Base-by-base conservation (phyloP, 805 yeast genomes). In the Saccharomycopsis microspora region DNA sequence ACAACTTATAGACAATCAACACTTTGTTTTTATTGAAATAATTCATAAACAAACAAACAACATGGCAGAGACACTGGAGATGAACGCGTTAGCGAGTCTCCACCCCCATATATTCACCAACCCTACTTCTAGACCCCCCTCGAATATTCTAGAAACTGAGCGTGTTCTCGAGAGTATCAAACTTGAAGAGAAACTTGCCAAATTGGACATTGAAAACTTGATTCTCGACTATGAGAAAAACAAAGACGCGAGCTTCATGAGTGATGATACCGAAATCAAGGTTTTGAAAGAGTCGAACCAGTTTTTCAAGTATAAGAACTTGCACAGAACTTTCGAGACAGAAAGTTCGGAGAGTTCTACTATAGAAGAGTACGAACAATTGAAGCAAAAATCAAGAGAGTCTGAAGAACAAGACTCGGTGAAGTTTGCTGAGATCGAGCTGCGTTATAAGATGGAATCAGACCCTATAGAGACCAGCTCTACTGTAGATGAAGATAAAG, bases 181-280 rank as follows among this genome's bases (percentile, higher is more conserved):
- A 32, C 36, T 48, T 2, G 52, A 48, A 37, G 52, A 48, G 30
- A 48, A 45, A 28, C 39, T 48, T 7, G 48, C 52, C 5, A 45
- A 45, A 30, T 28, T 47, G 8, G 49, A 45, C 29, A 27, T 48
- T 5, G 52, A 48, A 29, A 45, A 46, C 19, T 29, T 48, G 32
- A 44, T 48, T 19, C n/a, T 29, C 30, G 40, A 48, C 9, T 41
- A 48, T 32, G 44, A 48, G 19, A 31, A 44, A 8, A 36, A 40
- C 19, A 48, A 48, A 30, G 28, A 39, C 36, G 44, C 36, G 5
- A 41, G 45, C 27, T 40, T 41, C 32, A 4, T 41, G 7, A 41
- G 42, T 33, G 49, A 45, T 19, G 52, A 32, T 35, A 48, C 52
- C 8, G 51, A 48, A 39, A 42, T 48, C 10, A 32, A 33, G 29